Percentiles rank a stretch among this genome's conserved stretches.
Evolutionary conservation across 495 filamentous ascomycete genomes (phyloP).

Genomic region (Aspergillus panamensis): DNA sequence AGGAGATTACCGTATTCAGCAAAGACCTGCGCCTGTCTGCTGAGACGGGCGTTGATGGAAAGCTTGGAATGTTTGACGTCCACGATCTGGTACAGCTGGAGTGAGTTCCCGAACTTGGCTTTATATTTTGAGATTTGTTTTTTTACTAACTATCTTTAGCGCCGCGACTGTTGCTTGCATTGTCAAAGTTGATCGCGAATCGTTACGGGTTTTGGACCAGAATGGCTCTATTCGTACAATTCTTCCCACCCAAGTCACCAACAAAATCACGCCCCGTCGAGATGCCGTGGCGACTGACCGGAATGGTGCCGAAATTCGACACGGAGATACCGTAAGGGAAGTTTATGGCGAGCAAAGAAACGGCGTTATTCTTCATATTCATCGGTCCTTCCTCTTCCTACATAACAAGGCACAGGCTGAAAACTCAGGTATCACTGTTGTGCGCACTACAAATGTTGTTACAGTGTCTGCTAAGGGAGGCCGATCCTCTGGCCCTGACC

Average conservation of each 20-base stretch:
- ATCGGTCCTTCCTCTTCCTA: conserved; percentile 83
- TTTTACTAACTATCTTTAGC: conserved; percentile 42
- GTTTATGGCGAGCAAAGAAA: conserved; percentile 76
- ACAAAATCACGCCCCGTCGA: conserved; percentile 73
- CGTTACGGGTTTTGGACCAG: conserved; percentile 85
- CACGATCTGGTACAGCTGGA: conserved; percentile 95
- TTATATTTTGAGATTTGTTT: neutral
- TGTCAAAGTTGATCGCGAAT: conserved; percentile 92
- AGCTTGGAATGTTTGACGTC: conserved; percentile 80
- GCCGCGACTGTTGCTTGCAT: conserved; percentile 87
- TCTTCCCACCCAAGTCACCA: conserved; percentile 85
- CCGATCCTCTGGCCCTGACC: conserved; percentile 66
- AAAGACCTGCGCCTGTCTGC: conserved; percentile 91
- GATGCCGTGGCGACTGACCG: conserved; percentile 88
- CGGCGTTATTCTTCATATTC: conserved; percentile 87
- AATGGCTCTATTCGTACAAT: conserved; percentile 76
- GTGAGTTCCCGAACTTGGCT: conserved; percentile 39
- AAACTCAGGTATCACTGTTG: conserved; percentile 86
- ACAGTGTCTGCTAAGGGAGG: conserved; percentile 92
- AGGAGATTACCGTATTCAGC: conserved; percentile 96
- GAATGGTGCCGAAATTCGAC: conserved; percentile 87
- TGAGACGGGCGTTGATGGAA: conserved; percentile 77
- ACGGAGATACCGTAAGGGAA: conserved; percentile 90
- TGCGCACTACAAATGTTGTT: conserved; percentile 76
- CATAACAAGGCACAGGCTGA: conserved; percentile 80